Conservation (phyloP, 2,329 filamentous ascomycete genomes). For the Trichoderma sp. region DNA sequence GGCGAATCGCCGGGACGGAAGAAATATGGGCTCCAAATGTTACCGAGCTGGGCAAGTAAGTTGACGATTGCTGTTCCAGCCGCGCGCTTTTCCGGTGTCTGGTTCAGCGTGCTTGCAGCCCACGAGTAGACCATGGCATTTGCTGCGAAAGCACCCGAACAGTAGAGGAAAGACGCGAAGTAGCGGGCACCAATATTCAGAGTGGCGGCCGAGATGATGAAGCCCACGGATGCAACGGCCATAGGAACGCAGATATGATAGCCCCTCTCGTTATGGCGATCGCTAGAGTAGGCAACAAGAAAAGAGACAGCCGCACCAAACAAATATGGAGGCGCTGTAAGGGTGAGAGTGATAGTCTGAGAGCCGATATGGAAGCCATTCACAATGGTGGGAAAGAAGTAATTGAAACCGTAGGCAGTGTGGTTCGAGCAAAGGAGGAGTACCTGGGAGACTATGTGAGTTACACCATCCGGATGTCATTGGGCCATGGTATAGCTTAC, state of each 20-base stretch:
- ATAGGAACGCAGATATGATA: conserved; percentile 48
- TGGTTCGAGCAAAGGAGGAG: conserved; percentile 52
- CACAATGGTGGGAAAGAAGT: conserved; percentile 32
- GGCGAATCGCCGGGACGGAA: conserved; percentile 44
- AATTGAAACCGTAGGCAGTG: conserved; percentile 50
- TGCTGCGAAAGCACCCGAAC: conserved; percentile 38
- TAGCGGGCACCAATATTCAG: conserved; percentile 35
- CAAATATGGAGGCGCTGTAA: conserved; percentile 44
- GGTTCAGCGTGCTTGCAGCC: conserved; percentile 42
- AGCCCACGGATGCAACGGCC: conserved; percentile 43
- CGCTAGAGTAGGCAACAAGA: conserved; percentile 37
- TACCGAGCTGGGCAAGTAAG: conserved; percentile 33
- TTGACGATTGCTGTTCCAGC: conserved; percentile 41
- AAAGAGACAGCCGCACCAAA: conserved; percentile 35
- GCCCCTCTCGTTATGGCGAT: conserved; percentile 45
- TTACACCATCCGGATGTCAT: background rate
- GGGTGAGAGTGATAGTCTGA: conserved; percentile 50
- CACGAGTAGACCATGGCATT: conserved; percentile 44
- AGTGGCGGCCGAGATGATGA: conserved; percentile 35
- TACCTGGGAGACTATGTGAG: background rate
- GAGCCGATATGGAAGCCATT: conserved; percentile 44
- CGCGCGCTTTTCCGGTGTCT: conserved; percentile 49
- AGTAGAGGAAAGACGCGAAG: conserved; percentile 37
- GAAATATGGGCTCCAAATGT: conserved; percentile 47
- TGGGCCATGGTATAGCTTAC: background rate